Conservation (phyloP, 208 protist species). For the Balamuthia mandrillaris region DNA sequence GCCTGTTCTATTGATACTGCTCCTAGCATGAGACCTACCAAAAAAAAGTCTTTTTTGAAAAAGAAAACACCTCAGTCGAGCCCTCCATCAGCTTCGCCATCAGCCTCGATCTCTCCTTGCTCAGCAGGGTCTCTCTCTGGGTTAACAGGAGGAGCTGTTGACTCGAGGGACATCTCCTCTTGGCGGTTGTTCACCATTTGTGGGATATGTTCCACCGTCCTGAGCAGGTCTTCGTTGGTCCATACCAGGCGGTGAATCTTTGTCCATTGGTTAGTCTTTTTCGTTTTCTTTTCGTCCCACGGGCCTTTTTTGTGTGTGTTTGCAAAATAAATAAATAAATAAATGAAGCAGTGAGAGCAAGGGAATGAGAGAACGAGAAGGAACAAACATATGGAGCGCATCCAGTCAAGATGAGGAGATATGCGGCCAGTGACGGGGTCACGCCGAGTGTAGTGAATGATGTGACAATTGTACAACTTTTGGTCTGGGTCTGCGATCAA, state of each 20-base stretch:
- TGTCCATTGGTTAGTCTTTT: background rate
- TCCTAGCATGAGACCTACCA: too few species aligned
- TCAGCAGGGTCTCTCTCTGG: too few species aligned
- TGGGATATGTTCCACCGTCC: background rate
- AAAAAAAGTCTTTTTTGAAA: too few species aligned
- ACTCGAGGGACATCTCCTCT: background rate
- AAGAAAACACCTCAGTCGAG: too few species aligned
- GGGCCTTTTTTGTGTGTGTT: background rate
- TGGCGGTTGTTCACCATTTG: background rate
- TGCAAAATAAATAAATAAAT: background rate
- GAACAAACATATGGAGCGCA: constrained; percentile 10
- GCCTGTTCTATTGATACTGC: too few species aligned
- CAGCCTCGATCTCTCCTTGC: too few species aligned
- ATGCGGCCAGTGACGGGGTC: constrained; percentile 5
- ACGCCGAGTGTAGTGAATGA: constrained; percentile 38
- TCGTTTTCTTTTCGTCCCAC: background rate
- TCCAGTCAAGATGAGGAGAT: constrained; percentile 23
- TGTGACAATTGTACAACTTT: constrained; percentile 41
- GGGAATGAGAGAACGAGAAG: background rate
- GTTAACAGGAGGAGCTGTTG: too few species aligned
- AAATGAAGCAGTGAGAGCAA: background rate
- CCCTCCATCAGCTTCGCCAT: too few species aligned
- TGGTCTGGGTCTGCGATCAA: background rate
- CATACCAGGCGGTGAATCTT: background rate
- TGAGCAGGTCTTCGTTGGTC: background rate